phyloP scores from a whole-genome alignment of 352 stramenopile genomes.

The Phytopythium helicoides region DNA sequence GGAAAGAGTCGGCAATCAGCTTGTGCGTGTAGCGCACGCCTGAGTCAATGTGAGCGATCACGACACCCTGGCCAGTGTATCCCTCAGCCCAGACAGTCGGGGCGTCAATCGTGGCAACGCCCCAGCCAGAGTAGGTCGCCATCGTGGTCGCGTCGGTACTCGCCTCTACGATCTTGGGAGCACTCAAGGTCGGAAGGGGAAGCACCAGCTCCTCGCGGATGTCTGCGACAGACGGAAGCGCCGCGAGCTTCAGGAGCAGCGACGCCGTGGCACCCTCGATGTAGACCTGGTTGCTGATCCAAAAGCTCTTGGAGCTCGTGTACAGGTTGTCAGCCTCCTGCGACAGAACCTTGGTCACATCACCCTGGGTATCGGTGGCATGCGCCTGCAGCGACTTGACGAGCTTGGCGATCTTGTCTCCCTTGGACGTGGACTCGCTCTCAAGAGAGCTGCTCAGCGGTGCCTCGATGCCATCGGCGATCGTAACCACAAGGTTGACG shows the following conservation, averaged over 20 bases:
- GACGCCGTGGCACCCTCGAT: slow-evolving; percentile 10
- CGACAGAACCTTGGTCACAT: slow-evolving; percentile 11
- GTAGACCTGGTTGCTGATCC: slow-evolving; percentile 17
- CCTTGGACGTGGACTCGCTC: slow-evolving; percentile 7
- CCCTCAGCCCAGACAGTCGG: slow-evolving; percentile 11
- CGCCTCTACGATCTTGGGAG: slow-evolving; percentile 7
- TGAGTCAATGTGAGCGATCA: slow-evolving; percentile 16
- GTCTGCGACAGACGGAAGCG: slow-evolving; percentile 4
- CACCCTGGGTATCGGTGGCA: slow-evolving; percentile 6
- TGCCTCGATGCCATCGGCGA: slow-evolving; percentile 11
- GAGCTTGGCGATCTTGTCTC: slow-evolving; percentile 14
- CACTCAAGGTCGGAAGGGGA: slow-evolving; percentile 17
- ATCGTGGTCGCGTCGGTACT: not conserved
- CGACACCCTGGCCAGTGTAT: slow-evolving; percentile 13
- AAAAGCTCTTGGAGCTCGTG: slow-evolving; percentile 17
- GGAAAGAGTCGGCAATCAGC: slow-evolving; percentile 6
- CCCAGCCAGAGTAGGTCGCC: slow-evolving; percentile 1
- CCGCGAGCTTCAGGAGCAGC: slow-evolving; percentile 9
- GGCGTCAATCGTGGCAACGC: slow-evolving; percentile 8
- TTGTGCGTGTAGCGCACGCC: slow-evolving; percentile 11
- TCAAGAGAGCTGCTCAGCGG: slow-evolving; percentile 7
- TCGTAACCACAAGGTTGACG: slow-evolving; percentile 27
- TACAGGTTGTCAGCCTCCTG: slow-evolving; percentile 10
- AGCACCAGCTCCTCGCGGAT: slow-evolving; percentile 19
- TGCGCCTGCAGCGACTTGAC: slow-evolving; percentile 12